These are phyloP conservation scores for Colletotrichum agaves DNA, from an alignment of 2,329 filamentous ascomycete species.

Conservation along the genomic window DNA sequence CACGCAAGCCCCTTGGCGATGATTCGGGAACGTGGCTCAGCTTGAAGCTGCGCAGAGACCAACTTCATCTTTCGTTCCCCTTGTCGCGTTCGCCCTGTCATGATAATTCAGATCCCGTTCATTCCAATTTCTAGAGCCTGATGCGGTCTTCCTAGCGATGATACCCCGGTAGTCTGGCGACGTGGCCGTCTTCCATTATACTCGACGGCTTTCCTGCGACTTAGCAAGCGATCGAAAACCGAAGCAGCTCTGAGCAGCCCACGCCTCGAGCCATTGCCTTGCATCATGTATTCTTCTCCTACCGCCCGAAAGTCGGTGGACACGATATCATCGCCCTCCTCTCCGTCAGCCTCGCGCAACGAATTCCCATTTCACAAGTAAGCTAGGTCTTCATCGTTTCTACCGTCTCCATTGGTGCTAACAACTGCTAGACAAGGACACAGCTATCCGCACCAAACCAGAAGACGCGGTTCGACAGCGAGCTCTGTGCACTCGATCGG, in stretches of 20 bases:
- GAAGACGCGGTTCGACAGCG: conserved; percentile 82
- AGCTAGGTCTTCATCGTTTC: conserved; percentile 30
- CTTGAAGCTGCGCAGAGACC: conserved; percentile 25
- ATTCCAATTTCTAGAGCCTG: conserved; percentile 1
- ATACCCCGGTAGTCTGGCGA: conserved; percentile 58
- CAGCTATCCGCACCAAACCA: conserved; percentile 56
- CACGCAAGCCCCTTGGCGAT: conserved; percentile 13
- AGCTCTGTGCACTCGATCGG: conserved; percentile 91
- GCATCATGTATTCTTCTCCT: conserved; percentile 68
- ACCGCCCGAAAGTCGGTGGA: conserved; percentile 73
- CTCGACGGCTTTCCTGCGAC: conserved; percentile 46
- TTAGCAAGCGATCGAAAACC: conserved; percentile 25
- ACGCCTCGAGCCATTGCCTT: conserved; percentile 27
- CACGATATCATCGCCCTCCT: conserved; percentile 65
- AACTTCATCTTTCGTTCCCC: conserved; percentile 23
- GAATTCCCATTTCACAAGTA: conserved; percentile 72
- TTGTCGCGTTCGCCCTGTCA: conserved; percentile 1
- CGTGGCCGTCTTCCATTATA: conserved; percentile 50
- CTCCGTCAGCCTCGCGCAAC: conserved; percentile 59
- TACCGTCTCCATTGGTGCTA: conserved; percentile 16
- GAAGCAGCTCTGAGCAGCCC: conserved; percentile 13
- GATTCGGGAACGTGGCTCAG: conserved; percentile 32
- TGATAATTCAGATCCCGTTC: conserved; percentile 14
- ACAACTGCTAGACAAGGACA: conserved; percentile 53
- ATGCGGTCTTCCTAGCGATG: conserved; percentile 52